phyloP scores from a whole-genome alignment of 257 asterid genomes.

The Pogostemon cablin region DNA sequence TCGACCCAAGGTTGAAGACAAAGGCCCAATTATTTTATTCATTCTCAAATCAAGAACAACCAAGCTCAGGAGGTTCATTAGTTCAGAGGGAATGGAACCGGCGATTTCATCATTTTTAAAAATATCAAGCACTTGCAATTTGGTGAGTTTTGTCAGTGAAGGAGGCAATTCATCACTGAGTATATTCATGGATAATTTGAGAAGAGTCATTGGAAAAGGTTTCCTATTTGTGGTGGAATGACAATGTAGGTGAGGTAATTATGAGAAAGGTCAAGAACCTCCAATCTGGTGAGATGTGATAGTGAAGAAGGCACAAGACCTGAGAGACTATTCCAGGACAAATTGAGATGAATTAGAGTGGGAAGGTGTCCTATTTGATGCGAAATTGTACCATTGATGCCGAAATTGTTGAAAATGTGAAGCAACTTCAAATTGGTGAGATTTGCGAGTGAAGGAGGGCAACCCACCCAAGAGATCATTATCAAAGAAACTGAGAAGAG shows the following conservation, averaged over 20 bases:
- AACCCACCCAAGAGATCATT: background rate
- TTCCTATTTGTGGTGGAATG: background rate
- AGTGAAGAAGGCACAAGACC: constrained; percentile 1
- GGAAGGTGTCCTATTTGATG: background rate
- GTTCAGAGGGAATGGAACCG: too few species aligned
- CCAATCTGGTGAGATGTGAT: constrained; percentile 12
- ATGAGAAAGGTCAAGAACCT: background rate
- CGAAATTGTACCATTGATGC: background rate
- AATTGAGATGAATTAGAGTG: background rate
- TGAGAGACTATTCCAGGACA: background rate
- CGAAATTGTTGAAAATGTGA: background rate
- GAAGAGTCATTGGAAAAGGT: background rate
- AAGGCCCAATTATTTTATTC: background rate
- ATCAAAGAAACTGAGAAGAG: background rate
- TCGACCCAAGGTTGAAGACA: background rate
- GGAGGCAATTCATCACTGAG: background rate
- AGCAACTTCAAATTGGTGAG: constrained; percentile 16
- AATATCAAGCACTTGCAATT: constrained; percentile 14
- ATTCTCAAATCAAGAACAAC: background rate
- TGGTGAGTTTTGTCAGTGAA: constrained; percentile 13
- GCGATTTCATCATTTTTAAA: background rate
- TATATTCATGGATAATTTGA: background rate
- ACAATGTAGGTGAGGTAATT: background rate
- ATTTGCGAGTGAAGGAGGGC: constrained; percentile 4
- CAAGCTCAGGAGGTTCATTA: background rate